Evolutionary conservation across 352 stramenopile species (phyloP), one percentile per base, ranked within the genome.

Genomic region (Pythium brassicae): DNA sequence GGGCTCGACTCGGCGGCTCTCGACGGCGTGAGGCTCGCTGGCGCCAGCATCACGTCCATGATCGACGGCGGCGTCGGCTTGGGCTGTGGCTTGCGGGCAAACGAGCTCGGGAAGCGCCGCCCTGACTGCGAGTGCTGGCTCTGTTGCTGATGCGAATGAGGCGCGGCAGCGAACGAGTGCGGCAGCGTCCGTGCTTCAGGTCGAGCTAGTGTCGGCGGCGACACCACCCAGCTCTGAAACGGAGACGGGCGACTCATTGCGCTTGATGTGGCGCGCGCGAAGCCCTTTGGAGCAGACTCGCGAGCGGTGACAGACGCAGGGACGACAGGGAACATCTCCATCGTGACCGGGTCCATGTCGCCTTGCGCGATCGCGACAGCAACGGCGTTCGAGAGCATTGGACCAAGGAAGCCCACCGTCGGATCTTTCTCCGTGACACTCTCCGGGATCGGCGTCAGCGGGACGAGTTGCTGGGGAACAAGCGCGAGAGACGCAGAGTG

Each of bases 331-430:
- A 93, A 93, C 14, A 20, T 56, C 14, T 53, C 62, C 55, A 72
- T 73, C 7, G 73, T 78, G 48, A 92, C 91, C 5, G 84, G 84
- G 42, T 94, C 84, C 65, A 92, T 77, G 49, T 88, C 68, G 46
- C 84, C 84, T 45, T 86, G 59, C 17, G 84, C 82, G 50, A 94
- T 86, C 23, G 57, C 68, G 26, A 57, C 61, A 5, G 84, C 82
- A 25, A 76, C 34, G 22, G 75, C 69, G 27, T 76, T 59, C 0
- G 65, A 11, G 8, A 94, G 57, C 47, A 78, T 65, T 2, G 79
- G 78, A 1, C 84, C 84, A 7, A 94, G 61, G 46, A 90, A 94
- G 19, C 86, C 69, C 72, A 86, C 79, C 29, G 40, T 48, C 4
- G 48, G 47, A 27, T 83, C 62, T 42, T 59, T 63, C 10, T 61